These are phyloP conservation scores for Waltergamsia citrina DNA, from an alignment of 2,329 filamentous ascomycete genomes.

Conservation along the genomic window DNA sequence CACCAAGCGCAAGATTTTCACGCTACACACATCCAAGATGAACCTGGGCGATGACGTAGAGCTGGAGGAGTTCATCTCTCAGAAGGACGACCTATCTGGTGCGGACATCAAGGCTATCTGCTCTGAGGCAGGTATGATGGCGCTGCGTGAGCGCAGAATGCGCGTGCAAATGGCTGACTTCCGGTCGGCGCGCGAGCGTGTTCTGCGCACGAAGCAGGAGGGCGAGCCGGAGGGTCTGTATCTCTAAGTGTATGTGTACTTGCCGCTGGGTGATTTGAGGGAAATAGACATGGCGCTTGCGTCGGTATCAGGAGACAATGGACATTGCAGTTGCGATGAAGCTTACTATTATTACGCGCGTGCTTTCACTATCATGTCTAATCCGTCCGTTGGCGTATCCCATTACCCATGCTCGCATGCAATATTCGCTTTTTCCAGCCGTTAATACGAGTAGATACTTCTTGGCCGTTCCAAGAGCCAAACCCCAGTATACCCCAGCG, in stretches of 20 bases:
- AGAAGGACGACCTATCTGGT: slow-evolving; percentile 95
- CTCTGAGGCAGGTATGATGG: slow-evolving; percentile 91
- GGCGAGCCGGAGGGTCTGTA: slow-evolving; percentile 97
- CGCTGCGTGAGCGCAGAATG: slow-evolving; percentile 90
- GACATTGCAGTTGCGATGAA: no score
- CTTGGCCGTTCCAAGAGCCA: no score
- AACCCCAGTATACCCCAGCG: no score
- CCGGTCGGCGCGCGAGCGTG: slow-evolving; percentile 80
- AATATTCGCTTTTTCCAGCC: no score
- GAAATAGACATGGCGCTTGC: no score
- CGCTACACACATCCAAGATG: slow-evolving; percentile 98
- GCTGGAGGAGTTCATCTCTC: slow-evolving; percentile 93
- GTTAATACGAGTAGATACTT: no score
- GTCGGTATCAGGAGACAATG: no score
- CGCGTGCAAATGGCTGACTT: slow-evolving; percentile 99
- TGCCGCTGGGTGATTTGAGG: no score
- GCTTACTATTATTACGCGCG: no score
- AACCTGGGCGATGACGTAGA: slow-evolving; percentile 94
- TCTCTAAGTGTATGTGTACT: slow-evolving; percentile 53
- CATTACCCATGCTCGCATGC: no score
- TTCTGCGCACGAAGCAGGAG: slow-evolving; percentile 97
- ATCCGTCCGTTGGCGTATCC: no score
- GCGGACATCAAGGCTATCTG: slow-evolving; percentile 99
- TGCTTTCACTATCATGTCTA: no score
- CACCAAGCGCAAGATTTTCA: slow-evolving; percentile 96